Evolutionary conservation across 1,284 basidiomycete species (phyloP).

Genomic region (Sporisorium iseilematis-ciliati): DNA sequence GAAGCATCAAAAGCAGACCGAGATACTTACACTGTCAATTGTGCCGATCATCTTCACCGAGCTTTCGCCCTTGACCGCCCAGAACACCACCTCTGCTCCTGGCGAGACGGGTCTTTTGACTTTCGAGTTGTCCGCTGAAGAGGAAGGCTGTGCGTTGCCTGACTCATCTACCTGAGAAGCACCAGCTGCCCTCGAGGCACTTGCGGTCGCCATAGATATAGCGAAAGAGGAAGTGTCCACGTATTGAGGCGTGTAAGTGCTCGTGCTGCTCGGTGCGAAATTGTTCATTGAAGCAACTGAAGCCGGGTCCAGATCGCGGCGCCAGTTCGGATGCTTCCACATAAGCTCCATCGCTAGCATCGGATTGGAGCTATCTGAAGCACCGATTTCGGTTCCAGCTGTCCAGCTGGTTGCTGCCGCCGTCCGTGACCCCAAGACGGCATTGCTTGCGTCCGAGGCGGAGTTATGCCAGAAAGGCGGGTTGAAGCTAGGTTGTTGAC

Average conservation of each 20-base stretch:
- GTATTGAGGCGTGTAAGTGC: conserved; percentile 3
- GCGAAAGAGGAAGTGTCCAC: conserved; percentile 13
- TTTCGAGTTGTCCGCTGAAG: neutral
- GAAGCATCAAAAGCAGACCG: neutral
- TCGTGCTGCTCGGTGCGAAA: neutral
- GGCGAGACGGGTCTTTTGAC: conserved; percentile 22
- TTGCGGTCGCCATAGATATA: conserved; percentile 1
- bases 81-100: conserved; percentile 43
- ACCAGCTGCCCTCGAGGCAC: too few species aligned
- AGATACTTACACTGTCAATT: conserved; percentile 38
- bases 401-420: neutral
- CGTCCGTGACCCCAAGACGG: neutral
- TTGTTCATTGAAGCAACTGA: neutral
- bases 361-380: neutral
- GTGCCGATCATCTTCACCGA: conserved; percentile 34
- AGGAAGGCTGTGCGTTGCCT: neutral
- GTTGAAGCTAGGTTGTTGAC: neutral
- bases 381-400: too few species aligned
- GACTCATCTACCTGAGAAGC: neutral
- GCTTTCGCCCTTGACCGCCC: conserved; percentile 33
- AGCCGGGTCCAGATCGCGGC: conserved; percentile 1
- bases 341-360: neutral
- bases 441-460: neutral
- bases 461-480: neutral
- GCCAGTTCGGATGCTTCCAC: conserved; percentile 36